Base-by-base conservation (phyloP, 2,329 filamentous ascomycete species). In the Curvularia sp. region DNA sequence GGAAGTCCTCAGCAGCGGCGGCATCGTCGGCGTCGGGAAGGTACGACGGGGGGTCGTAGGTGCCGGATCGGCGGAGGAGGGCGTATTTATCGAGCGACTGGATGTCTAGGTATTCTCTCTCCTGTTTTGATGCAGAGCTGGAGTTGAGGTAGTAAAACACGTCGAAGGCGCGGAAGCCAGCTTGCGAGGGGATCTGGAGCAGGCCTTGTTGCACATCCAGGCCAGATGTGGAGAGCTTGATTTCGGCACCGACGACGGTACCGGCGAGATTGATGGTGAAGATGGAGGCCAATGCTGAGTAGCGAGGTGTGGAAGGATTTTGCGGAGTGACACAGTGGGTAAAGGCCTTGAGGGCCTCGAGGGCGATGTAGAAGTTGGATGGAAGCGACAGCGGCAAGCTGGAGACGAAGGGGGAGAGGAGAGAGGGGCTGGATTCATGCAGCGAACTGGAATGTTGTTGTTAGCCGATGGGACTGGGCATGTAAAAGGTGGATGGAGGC, bases 101-200 rank as follows among this genome's bases (percentile, higher is more conserved):
- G 28, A 99, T 84, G 25, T 90, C 88, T 13, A 99, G 81, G 60
- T 93, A 96, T 74, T 98, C 94, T 55, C 92, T 85, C 79, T 99
- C 95, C 1, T 92, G 89, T 3, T 90, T 87, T 1, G 92, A 95
- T 0, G 95, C 96, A 0, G 91, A 90, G n/a, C 91, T 93, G 0
- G 93, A 96, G 41, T 98, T 84, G 0, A 99, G 86, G 71, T 97
- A 98, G 80, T 99, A 98, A 74, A 99, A 98, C 49, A 96, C 95
- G 73, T 99, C 94, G 68, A 99, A 99, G 3, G 94, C 95, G 62
- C 95, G 89, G 77, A 92, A 92, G 12, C 95, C 95, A 6, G 87
- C 73, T 72, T 97, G 88, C 0, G 87, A 78, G 0, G 95, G 91
- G 15, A 99, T 87, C 55, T 90, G 87, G 15, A 97, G 81, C 10